These are phyloP conservation scores for Hemileccinum rubropunctum DNA, from an alignment of 768 basidiomycete species.

Conservation along the genomic window DNA sequence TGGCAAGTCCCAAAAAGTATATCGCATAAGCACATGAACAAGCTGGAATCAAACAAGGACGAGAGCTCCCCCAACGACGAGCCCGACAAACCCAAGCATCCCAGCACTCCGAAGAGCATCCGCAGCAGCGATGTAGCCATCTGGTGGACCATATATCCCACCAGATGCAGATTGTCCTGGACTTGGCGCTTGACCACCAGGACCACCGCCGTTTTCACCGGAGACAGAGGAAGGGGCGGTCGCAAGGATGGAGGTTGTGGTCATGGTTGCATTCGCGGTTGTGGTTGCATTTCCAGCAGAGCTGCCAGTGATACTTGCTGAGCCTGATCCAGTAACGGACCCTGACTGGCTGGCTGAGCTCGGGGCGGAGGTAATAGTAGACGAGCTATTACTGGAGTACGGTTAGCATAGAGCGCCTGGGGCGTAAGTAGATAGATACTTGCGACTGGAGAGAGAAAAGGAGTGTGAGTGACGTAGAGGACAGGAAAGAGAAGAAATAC, in stretches of 20 bases:
- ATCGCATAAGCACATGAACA: slow-evolving; percentile 4
- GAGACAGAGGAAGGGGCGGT: slow-evolving; percentile 57
- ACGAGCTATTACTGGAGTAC: slow-evolving; percentile 39
- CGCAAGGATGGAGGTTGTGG: slow-evolving; percentile 29
- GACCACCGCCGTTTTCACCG: slow-evolving; percentile 47
- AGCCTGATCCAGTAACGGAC: slow-evolving; percentile 20
- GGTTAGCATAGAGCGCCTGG: slow-evolving; percentile 39
- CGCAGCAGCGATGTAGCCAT: slow-evolving; percentile 62
- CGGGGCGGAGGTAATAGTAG: slow-evolving; percentile 48
- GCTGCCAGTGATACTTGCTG: slow-evolving; percentile 15
- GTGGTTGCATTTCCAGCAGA: slow-evolving; percentile 32
- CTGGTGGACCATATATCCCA: slow-evolving; percentile 64
- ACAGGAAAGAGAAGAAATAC: slow-evolving; percentile 15
- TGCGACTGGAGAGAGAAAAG: slow-evolving; percentile 32
- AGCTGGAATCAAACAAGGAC: slow-evolving; percentile 38
- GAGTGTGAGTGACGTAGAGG: slow-evolving; percentile 1
- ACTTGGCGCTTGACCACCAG: slow-evolving; percentile 46
- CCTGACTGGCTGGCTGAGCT: slow-evolving; percentile 23
- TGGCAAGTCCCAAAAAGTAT: slow-evolving; percentile 13
- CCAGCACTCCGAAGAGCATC: slow-evolving; percentile 44
- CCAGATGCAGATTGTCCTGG: slow-evolving; percentile 48
- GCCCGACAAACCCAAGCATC: slow-evolving; percentile 42
- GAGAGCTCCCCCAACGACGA: slow-evolving; percentile 49
- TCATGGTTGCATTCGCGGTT: no score
- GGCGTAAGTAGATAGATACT: slow-evolving; percentile 26